A percentile compares a stretch with the other conserved stretches of the same genome.
These are phyloP conservation scores for Thuidium tamariscinum DNA, from an alignment of 225 moss, liverwort and hornwort species.

Conservation along the genomic window DNA sequence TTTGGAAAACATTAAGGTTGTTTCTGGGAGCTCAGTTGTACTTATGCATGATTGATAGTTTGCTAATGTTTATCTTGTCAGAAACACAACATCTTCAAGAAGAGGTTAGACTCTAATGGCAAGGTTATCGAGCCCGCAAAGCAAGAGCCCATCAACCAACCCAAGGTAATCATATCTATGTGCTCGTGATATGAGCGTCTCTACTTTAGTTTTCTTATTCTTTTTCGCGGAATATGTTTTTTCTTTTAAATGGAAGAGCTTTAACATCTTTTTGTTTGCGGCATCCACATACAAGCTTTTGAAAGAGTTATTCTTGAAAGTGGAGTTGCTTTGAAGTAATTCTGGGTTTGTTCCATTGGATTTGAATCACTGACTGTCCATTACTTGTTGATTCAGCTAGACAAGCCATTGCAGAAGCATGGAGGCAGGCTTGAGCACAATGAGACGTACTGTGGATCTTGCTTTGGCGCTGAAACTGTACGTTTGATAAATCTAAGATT, in stretches of 20 bases:
- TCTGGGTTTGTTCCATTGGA: neutral
- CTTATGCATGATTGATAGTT: neutral
- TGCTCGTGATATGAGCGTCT: neutral
- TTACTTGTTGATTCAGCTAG: conserved; percentile 42
- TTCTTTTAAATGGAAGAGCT: neutral
- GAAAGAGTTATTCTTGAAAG: neutral
- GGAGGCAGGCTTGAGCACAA: conserved; percentile 78
- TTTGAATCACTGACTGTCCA: neutral
- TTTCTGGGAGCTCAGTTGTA: neutral
- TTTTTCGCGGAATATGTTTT: neutral
- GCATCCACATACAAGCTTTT: neutral
- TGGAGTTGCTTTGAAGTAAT: neutral
- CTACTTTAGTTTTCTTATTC: neutral
- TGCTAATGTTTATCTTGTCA: conserved; percentile 7
- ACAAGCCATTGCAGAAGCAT: conserved; percentile 82
- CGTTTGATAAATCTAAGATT: neutral
- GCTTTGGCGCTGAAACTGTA: conserved; percentile 91
- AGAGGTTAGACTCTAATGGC: conserved; percentile 63
- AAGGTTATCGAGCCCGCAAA: conserved; percentile 73
- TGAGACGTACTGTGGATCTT: conserved; percentile 96
- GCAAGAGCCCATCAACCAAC: conserved; percentile 65
- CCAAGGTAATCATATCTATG: conserved; percentile 35
- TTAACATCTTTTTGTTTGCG: neutral
- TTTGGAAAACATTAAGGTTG: neutral
- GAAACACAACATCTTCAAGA: conserved; percentile 94